These are phyloP conservation scores for Cladosporium sp. DNA, from an alignment of 2,329 filamentous ascomycete species.

Conservation along the genomic window DNA sequence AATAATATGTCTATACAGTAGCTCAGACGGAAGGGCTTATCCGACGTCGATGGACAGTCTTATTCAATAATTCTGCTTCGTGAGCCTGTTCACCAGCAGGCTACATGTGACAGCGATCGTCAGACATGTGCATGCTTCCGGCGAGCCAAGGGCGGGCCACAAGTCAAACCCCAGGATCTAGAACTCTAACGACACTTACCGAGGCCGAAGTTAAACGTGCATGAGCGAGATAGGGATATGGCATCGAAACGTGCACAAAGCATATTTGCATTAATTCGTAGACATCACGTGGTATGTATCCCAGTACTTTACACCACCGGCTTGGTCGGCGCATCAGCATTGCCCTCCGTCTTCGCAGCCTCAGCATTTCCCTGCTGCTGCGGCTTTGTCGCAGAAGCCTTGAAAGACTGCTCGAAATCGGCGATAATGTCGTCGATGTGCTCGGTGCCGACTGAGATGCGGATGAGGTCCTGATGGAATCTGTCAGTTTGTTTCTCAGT, in stretches of 20 bases:
- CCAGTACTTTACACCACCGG: conserved; percentile 15
- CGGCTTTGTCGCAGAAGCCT: conserved; percentile 48
- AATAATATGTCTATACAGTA: no score
- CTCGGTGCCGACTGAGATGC: conserved; percentile 91
- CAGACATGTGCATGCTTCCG: background rate
- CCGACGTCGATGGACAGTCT: no score
- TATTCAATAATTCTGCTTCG: no score
- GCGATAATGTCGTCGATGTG: conserved; percentile 96
- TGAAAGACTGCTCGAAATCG: conserved; percentile 90
- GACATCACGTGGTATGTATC: background rate
- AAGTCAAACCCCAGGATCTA: background rate
- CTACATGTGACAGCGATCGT: background rate
- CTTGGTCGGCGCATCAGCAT: conserved; percentile 21
- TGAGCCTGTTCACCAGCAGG: no score
- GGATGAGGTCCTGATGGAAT: conserved; percentile 70
- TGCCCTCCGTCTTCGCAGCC: conserved; percentile 23
- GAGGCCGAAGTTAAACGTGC: no score
- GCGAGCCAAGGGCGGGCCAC: background rate
- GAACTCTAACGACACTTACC: background rate
- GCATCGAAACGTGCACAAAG: background rate
- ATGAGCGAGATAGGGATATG: background rate
- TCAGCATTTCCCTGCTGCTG: conserved; percentile 22
- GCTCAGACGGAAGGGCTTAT: no score
- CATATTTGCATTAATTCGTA: background rate
- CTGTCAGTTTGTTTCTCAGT: background rate